A percentile compares a stretch with the other conserved stretches of the same genome.
Conservation (phyloP, 2,329 filamentous ascomycete species). For the Talaromyces atroroseus region DNA sequence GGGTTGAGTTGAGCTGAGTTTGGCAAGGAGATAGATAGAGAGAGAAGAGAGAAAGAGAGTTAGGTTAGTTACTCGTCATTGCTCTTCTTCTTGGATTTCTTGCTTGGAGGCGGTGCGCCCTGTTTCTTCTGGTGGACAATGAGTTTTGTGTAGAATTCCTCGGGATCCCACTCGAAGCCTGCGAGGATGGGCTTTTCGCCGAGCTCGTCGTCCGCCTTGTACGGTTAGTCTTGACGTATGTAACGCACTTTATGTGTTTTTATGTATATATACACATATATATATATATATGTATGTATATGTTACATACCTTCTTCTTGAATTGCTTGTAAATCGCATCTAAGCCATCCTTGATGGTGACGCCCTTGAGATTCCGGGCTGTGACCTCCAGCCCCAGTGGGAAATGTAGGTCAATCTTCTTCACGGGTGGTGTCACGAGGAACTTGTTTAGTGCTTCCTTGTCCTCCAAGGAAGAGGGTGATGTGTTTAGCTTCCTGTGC, state of each 20-base stretch:
- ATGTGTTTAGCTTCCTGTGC: constrained; percentile 87
- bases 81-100: constrained; percentile 62
- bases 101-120: constrained; percentile 46
- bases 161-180: constrained; percentile 94
- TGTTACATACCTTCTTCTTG: constrained; percentile 76
- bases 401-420: constrained; percentile 92
- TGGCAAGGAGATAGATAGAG: not conserved
- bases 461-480: constrained; percentile 71
- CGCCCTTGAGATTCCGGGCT: constrained; percentile 85
- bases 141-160: constrained; percentile 82
- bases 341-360: constrained; percentile 94
- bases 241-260: no score
- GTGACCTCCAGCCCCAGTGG: constrained; percentile 80
- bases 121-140: constrained; percentile 79
- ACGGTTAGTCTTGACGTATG: not conserved
- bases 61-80: constrained; percentile 19
- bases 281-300: not conserved
- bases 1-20: no score
- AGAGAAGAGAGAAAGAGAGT: not conserved
- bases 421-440: constrained; percentile 75
- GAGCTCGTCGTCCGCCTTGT: constrained; percentile 82
- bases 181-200: constrained; percentile 72
- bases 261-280: no score
- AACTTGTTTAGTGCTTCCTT: constrained; percentile 75
- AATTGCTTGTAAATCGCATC: constrained; percentile 94